Evolutionary conservation across 495 filamentous ascomycete genomes (phyloP).

Genomic region (Cercophora scortea): DNA sequence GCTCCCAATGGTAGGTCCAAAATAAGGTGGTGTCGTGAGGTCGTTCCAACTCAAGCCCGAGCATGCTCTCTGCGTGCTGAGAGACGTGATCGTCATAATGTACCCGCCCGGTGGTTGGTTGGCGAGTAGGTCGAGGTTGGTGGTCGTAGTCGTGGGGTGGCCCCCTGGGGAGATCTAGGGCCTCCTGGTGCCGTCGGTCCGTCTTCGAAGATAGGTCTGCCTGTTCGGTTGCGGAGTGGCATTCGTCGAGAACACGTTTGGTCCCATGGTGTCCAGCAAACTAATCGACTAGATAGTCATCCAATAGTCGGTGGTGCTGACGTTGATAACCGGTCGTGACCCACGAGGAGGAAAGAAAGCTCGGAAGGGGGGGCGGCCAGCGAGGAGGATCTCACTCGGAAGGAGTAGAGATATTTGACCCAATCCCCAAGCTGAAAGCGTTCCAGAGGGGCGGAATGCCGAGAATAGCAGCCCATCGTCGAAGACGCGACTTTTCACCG

Average conservation of each 20-base stretch:
- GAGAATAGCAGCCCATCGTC: constrained; percentile 40
- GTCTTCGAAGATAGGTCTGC: constrained; percentile 25
- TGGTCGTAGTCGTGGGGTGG: neutral
- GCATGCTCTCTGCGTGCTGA: neutral
- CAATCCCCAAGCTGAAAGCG: constrained; percentile 39
- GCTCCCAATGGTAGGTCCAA: constrained; percentile 7
- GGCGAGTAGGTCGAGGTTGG: too few relatives aligned
- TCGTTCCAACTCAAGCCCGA: neutral
- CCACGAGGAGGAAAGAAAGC: constrained; percentile 39
- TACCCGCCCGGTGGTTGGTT: neutral
- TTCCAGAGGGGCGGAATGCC: constrained; percentile 37
- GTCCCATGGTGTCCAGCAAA: neutral
- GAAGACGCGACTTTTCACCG: constrained; percentile 49
- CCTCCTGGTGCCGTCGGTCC: neutral
- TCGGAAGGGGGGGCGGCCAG: constrained; percentile 35
- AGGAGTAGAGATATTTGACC: constrained; percentile 43
- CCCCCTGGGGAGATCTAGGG: neutral
- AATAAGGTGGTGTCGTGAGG: neutral
- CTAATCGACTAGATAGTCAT: constrained; percentile 1
- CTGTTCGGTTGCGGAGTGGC: constrained; percentile 10
- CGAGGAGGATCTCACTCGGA: constrained; percentile 35
- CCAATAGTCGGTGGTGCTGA: constrained; percentile 32
- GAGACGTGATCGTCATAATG: neutral
- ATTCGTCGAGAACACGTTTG: constrained; percentile 14
- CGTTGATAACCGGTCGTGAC: constrained; percentile 37